Evolutionary conservation across 352 stramenopile genomes (phyloP).

Genomic region (Globisporangium takayamanum): DNA sequence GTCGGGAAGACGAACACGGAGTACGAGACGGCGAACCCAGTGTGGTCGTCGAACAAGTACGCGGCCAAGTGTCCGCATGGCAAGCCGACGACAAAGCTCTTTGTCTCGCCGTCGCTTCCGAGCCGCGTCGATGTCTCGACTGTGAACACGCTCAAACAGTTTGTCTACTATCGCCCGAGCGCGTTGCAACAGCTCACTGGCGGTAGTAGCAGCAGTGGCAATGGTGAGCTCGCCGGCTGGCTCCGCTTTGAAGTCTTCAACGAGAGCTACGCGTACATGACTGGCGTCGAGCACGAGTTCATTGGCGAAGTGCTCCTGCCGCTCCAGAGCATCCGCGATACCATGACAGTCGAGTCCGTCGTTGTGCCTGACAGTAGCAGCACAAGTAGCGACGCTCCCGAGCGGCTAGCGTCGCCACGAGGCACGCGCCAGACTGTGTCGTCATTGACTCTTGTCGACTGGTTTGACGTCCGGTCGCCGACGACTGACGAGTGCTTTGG

Average conservation of each 20-base stretch:
- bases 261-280: slow-evolving; percentile 75
- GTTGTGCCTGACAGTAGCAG: slow-evolving; percentile 22
- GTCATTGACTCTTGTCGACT: slow-evolving; percentile 67
- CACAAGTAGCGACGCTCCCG: slow-evolving; percentile 16
- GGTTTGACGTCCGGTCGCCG: slow-evolving; percentile 66
- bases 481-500: slow-evolving; percentile 53
- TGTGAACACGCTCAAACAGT: slow-evolving; percentile 71
- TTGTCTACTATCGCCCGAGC: slow-evolving; percentile 63
- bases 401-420: neutral
- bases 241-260: slow-evolving; percentile 71
- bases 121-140: slow-evolving; percentile 55
- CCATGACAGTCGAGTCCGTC: slow-evolving; percentile 58
- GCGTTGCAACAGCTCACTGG: slow-evolving; percentile 6
- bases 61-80: slow-evolving; percentile 53
- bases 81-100: slow-evolving; percentile 55
- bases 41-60: slow-evolving; percentile 72
- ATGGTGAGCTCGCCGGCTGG: slow-evolving; percentile 46
- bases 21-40: slow-evolving; percentile 59
- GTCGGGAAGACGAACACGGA: slow-evolving; percentile 85
- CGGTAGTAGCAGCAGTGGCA: neutral
- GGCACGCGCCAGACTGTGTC: slow-evolving; percentile 35
- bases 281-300: slow-evolving; percentile 62
- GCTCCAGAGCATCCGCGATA: slow-evolving; percentile 55
- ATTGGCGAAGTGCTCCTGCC: slow-evolving; percentile 70
- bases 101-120: slow-evolving; percentile 42